These are phyloP conservation scores for Coemansia sp. DNA, from an alignment of 192 early-diverging fungal genomes.

Conservation along the genomic window DNA sequence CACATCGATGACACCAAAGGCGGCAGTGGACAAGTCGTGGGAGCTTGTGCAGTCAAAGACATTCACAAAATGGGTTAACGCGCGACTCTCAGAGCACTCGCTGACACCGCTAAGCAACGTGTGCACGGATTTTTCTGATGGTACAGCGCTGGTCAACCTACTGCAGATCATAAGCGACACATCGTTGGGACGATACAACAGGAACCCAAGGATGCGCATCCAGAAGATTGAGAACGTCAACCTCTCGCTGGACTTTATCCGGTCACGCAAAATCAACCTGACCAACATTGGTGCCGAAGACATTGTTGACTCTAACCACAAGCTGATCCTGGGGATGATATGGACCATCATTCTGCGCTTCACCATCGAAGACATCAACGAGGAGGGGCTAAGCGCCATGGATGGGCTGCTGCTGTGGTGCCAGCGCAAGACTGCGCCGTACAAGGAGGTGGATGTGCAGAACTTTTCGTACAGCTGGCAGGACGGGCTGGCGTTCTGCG, in stretches of 20 bases:
- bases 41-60: slow-evolving; percentile 91
- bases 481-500: slow-evolving; percentile 94
- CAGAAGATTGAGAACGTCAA: slow-evolving; percentile 96
- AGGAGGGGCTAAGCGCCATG: slow-evolving; percentile 94
- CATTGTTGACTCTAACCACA: slow-evolving; percentile 89
- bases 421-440: slow-evolving; percentile 88
- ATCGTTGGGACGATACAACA: slow-evolving; percentile 83
- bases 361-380: slow-evolving; percentile 90
- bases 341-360: slow-evolving; percentile 98
- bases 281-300: slow-evolving; percentile 99
- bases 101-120: slow-evolving; percentile 56
- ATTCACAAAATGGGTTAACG: slow-evolving; percentile 85
- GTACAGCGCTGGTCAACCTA: slow-evolving; percentile 69
- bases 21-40: slow-evolving; percentile 62
- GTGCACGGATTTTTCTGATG: slow-evolving; percentile 64
- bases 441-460: slow-evolving; percentile 79
- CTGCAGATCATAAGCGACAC: slow-evolving; percentile 95
- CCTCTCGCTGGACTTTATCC: slow-evolving; percentile 91
- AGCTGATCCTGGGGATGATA: slow-evolving; percentile 93
- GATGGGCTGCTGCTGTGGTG: slow-evolving; percentile 97
- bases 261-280: slow-evolving; percentile 76
- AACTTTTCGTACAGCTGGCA: slow-evolving; percentile 95
- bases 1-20: slow-evolving; percentile 13
- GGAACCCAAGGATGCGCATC: slow-evolving; percentile 85
- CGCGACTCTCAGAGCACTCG: slow-evolving; percentile 61